Evolutionary conservation across 768 basidiomycete genomes (phyloP), one percentile per base, ranked within the genome.

Genomic region (Agaricus sinodeliciosus): DNA sequence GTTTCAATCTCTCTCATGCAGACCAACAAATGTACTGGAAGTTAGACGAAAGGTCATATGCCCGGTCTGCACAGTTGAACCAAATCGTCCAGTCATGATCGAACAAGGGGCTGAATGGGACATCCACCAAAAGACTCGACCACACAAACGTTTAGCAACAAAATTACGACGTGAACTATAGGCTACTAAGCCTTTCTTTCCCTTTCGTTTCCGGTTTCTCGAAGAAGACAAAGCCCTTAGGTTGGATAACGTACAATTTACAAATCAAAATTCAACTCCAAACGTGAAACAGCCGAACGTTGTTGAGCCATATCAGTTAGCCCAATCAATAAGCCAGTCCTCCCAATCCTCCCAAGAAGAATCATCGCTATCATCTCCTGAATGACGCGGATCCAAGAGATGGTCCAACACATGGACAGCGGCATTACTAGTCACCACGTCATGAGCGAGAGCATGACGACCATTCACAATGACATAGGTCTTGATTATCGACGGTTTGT

Each of bases 1-100:
- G 45, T 46, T 25, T 22, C 1, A 22, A 22, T 25, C 15, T 22
- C 9, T 18, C 19, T 56, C 48, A 18, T 51, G 22, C 22, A 92
- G 89, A 57, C 87, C 88, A 2, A 65, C 67, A 1, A 73, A 75
- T 3, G 68, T 80, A 15, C 67, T 90, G 3, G 63, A 69, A 42
- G 79, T 80, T 0, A 77, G 81, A 46, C 78, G 71, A 51, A 84
- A 82, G 58, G 62, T 76, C 5, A 67, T 80, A 3, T 93, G 90
- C 63, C 60, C 73, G 2, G 63, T 75, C 9, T 93, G 90, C 59
- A 90, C 89, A 8, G 51, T 62, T 3, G 70, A 87, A 50, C 60
- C 72, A 2, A 65, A 73, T 18, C 71, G 74, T 22, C 90, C 90
- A 12, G 77, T 87, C 72, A 78, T 92, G 67, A 77, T 88, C 12